Evolutionary conservation across 331 rosid species (phyloP), one percentile per base, ranked within the genome.

Genomic region (Malus hybrid): DNA sequence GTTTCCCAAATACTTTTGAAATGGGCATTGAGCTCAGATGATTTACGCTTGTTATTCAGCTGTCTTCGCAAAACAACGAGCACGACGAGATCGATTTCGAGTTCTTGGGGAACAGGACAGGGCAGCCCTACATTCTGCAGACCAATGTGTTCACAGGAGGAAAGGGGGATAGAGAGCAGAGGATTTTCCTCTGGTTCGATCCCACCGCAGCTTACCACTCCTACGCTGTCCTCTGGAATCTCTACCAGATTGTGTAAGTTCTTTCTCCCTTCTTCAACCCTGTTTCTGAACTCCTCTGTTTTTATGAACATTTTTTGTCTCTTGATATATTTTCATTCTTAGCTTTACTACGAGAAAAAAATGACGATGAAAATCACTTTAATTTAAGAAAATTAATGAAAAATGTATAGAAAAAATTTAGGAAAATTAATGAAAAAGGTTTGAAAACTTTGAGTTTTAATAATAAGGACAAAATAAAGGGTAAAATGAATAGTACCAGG

Each of bases 71-170:
- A 67, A 95, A 92, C 85, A 57, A 88, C 6, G 99, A 89, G 83
- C 97, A 95, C 15, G 99, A 95, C 75, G 99, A 95, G 65, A 95
- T 95, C 73, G 99, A 95, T 57, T 95, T 90, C 29, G 99, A 95
- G 88, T 95, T 95, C 88, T 80, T 95, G 82, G 99, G 99, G 3
- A 95, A 95, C 90, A 87, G 99, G 75, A 75, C 99, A 7, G 97
- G 99, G 15, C 99, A 92, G 67, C 99, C 99, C 14, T 93, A 82
- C 75, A 95, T 95, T 76, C 72, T 95, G 61, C 99, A 95, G 67
- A 95, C 97, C 34, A 95, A 95, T 81, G 99, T 95, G 71, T 95
- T 92, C 87, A 92, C 97, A 1, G 99, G 99, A 67, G 99, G 99
- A 0, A 81, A 88, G 28, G 99, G 99, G 24, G 80, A 95, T 73